Conservation (phyloP, 2,329 filamentous ascomycete species). For the Colletotrichum chrysophilum region DNA sequence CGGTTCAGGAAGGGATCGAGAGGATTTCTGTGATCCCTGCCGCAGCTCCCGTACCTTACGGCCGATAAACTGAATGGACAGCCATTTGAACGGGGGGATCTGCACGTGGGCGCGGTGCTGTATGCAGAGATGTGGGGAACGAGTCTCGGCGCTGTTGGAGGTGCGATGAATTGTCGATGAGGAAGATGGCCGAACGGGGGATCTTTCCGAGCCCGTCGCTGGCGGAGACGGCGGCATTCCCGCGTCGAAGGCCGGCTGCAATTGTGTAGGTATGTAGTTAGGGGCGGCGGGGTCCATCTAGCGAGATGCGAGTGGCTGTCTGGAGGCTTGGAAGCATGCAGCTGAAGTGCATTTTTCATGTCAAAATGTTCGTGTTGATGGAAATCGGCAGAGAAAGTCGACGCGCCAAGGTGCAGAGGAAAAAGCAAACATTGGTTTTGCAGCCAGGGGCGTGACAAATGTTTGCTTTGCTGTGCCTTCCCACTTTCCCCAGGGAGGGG, state of each 20-base stretch:
- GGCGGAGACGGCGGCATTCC: neutral
- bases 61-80: neutral
- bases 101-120: slow-evolving; percentile 1
- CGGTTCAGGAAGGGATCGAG: neutral
- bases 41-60: slow-evolving; percentile 3
- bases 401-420: neutral
- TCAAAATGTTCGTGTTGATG: neutral
- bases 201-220: neutral
- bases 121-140: neutral
- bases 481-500: neutral
- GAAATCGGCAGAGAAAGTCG: neutral
- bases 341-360: neutral
- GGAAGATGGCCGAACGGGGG: neutral
- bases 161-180: neutral
- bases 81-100: neutral
- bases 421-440: slow-evolving; percentile 6
- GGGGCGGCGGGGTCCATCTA: neutral
- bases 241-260: neutral
- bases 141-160: neutral
- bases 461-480: neutral
- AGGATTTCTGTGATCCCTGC: neutral
- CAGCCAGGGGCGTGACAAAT: neutral
- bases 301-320: neutral
- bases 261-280: neutral
- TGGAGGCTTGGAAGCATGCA: neutral